Evolutionary conservation across 2,329 filamentous ascomycete genomes (phyloP).

Genomic region (Colletotrichum ledebouriae): DNA sequence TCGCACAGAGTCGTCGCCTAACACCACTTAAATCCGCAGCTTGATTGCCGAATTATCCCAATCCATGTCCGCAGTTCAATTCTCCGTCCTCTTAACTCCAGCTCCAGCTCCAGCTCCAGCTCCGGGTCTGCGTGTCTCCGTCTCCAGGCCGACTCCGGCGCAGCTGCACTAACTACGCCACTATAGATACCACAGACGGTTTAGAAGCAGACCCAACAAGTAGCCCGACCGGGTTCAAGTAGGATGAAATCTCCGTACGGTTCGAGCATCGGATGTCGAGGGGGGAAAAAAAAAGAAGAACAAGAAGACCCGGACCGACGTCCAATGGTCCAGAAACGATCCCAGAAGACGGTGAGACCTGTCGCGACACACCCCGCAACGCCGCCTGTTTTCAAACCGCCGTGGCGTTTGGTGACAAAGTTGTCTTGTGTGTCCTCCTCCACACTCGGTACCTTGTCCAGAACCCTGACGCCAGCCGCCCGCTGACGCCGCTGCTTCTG

Average conservation of each 20-base stretch:
- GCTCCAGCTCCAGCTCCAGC: background rate
- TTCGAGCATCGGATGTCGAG: background rate
- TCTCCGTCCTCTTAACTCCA: conserved; percentile 7
- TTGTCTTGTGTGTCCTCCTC: background rate
- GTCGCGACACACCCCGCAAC: conserved; percentile 2
- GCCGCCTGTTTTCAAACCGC: conserved; percentile 23
- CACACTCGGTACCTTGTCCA: background rate
- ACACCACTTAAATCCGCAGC: conserved; percentile 4
- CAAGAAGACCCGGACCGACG: background rate
- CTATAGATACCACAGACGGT: conserved; percentile 7
- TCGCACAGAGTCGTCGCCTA: background rate
- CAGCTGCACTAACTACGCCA: conserved; percentile 25
- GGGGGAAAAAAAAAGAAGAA: background rate
- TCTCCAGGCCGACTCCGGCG: conserved; percentile 26
- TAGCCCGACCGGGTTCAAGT: background rate
- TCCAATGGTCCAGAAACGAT: background rate
- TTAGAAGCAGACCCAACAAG: background rate
- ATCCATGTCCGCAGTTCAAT: background rate
- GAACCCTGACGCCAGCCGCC: conserved; percentile 2
- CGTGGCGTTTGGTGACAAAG: background rate
- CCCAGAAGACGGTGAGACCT: conserved; percentile 4
- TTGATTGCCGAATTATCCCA: background rate
- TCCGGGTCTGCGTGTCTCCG: background rate
- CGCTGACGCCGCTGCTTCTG: background rate
- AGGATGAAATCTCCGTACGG: background rate